Base-by-base conservation (phyloP, 495 filamentous ascomycete species). In the Gamarada debralockiae region DNA sequence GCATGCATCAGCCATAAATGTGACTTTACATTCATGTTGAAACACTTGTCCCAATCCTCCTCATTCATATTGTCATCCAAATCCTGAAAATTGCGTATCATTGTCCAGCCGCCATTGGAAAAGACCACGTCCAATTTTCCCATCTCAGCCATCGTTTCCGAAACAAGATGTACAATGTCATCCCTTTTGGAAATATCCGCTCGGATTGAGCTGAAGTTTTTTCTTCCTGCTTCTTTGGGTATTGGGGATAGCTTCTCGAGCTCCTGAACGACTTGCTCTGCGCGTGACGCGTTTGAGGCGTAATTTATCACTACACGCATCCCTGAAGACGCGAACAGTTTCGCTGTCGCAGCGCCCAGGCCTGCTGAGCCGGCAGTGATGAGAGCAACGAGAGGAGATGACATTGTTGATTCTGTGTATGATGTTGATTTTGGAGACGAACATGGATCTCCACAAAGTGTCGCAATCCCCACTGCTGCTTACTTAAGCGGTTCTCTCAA, bases 71-170 rank as follows among this genome's bases (percentile, higher is more conserved):
- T 78, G n/a, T 81, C 75, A 27, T 80, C 74, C 29, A 81, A 67
- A 59, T 76, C 68, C 15, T 36, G 54, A 53, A 81, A 70, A 53
- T 75, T 71, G 27, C 75, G 70, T 8, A 77, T 62, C 6, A 65
- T 67, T 8, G 78, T 81, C 78, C 78, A 83, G 37, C 78, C 79
- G 8, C 70, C 74, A 56, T 83, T 83, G 13, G 76, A 79, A 38
- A 81, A 73, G 31, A 81, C 61, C 5, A 77, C 70, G 54, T 82
- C 78, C 1, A 83, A 59, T 7, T 72, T 62, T 23, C 76, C 77
- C 63, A 81, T 76, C 14, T 20, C 56, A 2, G 48, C 48, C 8
- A 76, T 54, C 1, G 69, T 73, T 22, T 76, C 69, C 12, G 61
- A 13, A 13, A 82, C 67, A 1, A 83, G 70, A 14, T 58, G 46